Evolutionary conservation across 768 basidiomycete species (phyloP), one percentile per base, ranked within the genome.

Genomic region (Tulasnella sp.): DNA sequence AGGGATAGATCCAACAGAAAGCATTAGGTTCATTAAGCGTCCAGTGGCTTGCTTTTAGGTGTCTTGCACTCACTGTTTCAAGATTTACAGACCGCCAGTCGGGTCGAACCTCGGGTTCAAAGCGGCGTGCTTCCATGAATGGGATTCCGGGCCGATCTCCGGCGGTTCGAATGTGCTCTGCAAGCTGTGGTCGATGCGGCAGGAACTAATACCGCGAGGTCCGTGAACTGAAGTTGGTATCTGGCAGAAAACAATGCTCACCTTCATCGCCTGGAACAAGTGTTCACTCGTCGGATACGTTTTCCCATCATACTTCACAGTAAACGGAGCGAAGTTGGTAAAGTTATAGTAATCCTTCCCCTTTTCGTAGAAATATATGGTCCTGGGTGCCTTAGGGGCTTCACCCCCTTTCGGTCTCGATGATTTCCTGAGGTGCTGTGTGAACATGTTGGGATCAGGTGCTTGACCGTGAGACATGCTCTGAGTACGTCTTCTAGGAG

Each of bases 271-370:
- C 18, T 78, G 71, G 40, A 82, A 82, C 24, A 81, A 38, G 46
- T 82, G 81, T 52, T 82, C 81, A 79, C 79, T 80, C 27, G 81
- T 82, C 44, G 81, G 81, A 58, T 82, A 82, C 39, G 21, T 44
- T 74, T 73, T 81, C 21, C 81, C 80, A 27, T 79, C 40, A 48
- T 76, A 81, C 31, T 9, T 42, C 21, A 82, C 72, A n/a, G 34
- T 18, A 40, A 76, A 74, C 14, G 80, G 80, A 10, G 80, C 40
- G n/a, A 80, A 77, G 34, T 79, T 79, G n/a, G 78, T 79, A 58
- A 79, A 77, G 34, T 42, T 62, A 52, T 62, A 77, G 58, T 77
- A 62, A 16, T 46, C 46, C n/a, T 58, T 58, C 4, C 56, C 38
- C 36, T 71, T 58, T 52, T 77, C 76, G 76, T 77, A 77, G 31